Evolutionary conservation across 2,329 filamentous ascomycete genomes (phyloP).

Genomic region (Lachnellula hyalina): DNA sequence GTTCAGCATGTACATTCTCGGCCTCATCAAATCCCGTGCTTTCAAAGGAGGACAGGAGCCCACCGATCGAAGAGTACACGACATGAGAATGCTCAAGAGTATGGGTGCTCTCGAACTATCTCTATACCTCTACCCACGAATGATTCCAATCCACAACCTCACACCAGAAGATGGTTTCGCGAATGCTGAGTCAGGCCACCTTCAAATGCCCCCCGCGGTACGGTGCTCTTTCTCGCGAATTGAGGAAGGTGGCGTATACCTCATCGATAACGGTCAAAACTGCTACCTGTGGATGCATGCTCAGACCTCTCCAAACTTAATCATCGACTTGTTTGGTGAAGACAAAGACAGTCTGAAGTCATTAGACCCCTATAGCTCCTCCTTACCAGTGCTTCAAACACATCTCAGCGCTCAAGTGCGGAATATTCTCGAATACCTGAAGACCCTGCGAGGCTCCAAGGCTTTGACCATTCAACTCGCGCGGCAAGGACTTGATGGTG

Average conservation of each 20-base stretch:
- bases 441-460: conserved; percentile 76
- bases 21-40: conserved; percentile 81
- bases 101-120: conserved; percentile 84
- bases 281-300: conserved; percentile 89
- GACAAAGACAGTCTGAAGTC: conserved; percentile 64
- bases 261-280: conserved; percentile 92
- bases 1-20: conserved; percentile 92
- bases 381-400: conserved; percentile 79
- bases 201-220: conserved; percentile 74
- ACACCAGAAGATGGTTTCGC: conserved; percentile 84
- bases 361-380: conserved; percentile 75
- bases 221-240: conserved; percentile 82
- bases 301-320: conserved; percentile 85
- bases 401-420: conserved; percentile 92
- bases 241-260: conserved; percentile 87
- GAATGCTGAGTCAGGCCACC: conserved; percentile 77
- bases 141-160: conserved; percentile 87
- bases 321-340: conserved; percentile 84
- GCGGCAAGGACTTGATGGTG: conserved; percentile 85
- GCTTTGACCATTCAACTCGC: conserved; percentile 85
- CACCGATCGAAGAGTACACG: conserved; percentile 83
- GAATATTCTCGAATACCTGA: conserved; percentile 86
- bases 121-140: conserved; percentile 90
- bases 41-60: conserved; percentile 92
- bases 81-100: conserved; percentile 81